phyloP scores from a whole-genome alignment of 257 asterid species.

The Lycium ferocissimum region DNA sequence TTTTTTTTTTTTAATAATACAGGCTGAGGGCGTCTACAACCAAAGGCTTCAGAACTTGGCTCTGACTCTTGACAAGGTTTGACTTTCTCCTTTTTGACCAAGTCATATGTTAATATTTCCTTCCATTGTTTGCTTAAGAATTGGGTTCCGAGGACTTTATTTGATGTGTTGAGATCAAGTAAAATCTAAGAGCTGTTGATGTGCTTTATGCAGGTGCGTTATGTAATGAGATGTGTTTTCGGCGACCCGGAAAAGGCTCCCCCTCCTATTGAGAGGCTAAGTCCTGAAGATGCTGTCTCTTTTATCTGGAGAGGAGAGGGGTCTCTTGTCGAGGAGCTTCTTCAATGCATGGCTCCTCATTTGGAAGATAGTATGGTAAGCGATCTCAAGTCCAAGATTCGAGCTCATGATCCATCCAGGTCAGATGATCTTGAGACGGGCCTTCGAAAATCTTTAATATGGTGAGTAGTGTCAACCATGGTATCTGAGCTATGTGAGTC shows the following conservation, averaged over 20 bases:
- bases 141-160: not conserved
- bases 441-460: constrained; percentile 81
- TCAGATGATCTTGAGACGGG: constrained; percentile 62
- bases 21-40: constrained; percentile 99
- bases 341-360: constrained; percentile 84
- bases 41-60: constrained; percentile 99
- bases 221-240: constrained; percentile 92
- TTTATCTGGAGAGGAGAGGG: constrained; percentile 91
- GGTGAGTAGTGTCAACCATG: constrained; percentile 57
- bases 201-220: constrained; percentile 73
- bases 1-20: constrained; percentile 38
- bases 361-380: constrained; percentile 68
- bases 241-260: constrained; percentile 96
- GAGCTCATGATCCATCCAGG: constrained; percentile 83
- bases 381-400: constrained; percentile 79
- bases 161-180: constrained; percentile 13
- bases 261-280: constrained; percentile 92
- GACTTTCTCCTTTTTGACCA: constrained; percentile 22
- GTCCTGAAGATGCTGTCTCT: constrained; percentile 74
- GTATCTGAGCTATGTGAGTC: not conserved
- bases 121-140: not conserved
- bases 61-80: constrained; percentile 94
- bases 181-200: constrained; percentile 18
- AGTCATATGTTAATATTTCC: not conserved
- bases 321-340: constrained; percentile 87